Evolutionary conservation across 805 yeast species (phyloP), one percentile per base, ranked within the genome.

Genomic region (Wickerhamiella allomyrinae): DNA sequence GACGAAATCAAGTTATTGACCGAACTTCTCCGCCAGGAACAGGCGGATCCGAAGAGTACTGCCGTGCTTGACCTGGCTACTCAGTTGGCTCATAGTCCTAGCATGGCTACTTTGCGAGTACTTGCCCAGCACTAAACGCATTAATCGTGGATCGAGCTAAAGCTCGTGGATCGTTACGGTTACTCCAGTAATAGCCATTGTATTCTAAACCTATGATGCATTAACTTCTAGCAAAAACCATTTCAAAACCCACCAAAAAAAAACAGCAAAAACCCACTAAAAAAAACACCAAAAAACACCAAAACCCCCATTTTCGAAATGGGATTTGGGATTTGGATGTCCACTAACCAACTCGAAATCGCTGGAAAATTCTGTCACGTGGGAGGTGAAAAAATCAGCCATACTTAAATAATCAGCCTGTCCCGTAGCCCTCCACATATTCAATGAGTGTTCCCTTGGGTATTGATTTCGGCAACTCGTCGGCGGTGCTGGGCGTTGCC

Each of bases 391-490:
- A 27, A 27, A 27, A 27, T n/a, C 31, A n/a, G 31, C 31, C 31
- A 14, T 3, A 7, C 5, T 27, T 27, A 27, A 27, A 27, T 27
- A 27, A 27, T 7, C 31, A 27, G 31, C 17, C 14, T 17, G 14
- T 27, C 31, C 6, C 7, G 13, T 7, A 27, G 5, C 31, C 31
- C 31, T 17, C n/a, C n/a, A n/a, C 31, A 27, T 27, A 27, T 27
- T 27, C 21, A 31, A 31, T 31, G 27, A 53, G 57, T 37, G 50
- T 53, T 36, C 57, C 57, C n/a, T 53, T 87, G 60, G 98, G 98
- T 71, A 79, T 91, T 66, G 98, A 91, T 76, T 80, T 91, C 62
- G 98, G 98, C 69, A 86, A 86, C 70, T 73, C 76, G 72, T 82
- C 75, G 73, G 77, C 95, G 50, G 96, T 89, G 54, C 74, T 89